phyloP scores from a whole-genome alignment of 306 rosid species.

The Cercis canadensis region DNA sequence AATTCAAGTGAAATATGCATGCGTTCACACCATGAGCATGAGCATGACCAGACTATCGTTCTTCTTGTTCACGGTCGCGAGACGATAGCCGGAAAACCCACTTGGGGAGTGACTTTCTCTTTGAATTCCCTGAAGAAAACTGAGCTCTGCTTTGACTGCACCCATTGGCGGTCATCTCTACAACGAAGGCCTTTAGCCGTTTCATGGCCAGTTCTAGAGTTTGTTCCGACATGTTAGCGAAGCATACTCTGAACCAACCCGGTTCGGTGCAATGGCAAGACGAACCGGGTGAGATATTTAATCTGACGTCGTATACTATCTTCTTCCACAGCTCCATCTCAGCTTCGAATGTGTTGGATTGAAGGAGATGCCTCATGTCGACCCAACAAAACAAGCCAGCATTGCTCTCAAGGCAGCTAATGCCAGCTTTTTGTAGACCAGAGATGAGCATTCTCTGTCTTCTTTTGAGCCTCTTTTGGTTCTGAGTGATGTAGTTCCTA shows the following conservation, averaged over 20 bases:
- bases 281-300: conserved; percentile 80
- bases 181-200: conserved; percentile 59
- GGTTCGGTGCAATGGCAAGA: conserved; percentile 88
- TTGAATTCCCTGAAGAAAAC: conserved; percentile 28
- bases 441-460: conserved; percentile 59
- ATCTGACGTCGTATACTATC: conserved; percentile 63
- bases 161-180: conserved; percentile 29
- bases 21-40: conserved; percentile 33
- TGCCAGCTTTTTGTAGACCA: conserved; percentile 62
- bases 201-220: conserved; percentile 71
- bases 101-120: conserved; percentile 59
- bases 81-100: conserved; percentile 86
- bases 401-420: conserved; percentile 67
- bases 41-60: conserved; percentile 51
- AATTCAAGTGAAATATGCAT: conserved; percentile 18
- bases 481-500: conserved; percentile 60
- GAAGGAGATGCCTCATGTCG: conserved; percentile 72
- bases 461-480: conserved; percentile 63
- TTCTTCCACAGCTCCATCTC: conserved; percentile 90
- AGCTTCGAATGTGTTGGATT: conserved; percentile 67
- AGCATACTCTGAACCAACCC: conserved; percentile 87
- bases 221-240: conserved; percentile 75
- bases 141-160: conserved; percentile 15
- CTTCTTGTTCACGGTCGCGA: conserved; percentile 57
- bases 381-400: conserved; percentile 90